Base-by-base conservation (phyloP, 2,329 filamentous ascomycete genomes). In the Penicillium freii region DNA sequence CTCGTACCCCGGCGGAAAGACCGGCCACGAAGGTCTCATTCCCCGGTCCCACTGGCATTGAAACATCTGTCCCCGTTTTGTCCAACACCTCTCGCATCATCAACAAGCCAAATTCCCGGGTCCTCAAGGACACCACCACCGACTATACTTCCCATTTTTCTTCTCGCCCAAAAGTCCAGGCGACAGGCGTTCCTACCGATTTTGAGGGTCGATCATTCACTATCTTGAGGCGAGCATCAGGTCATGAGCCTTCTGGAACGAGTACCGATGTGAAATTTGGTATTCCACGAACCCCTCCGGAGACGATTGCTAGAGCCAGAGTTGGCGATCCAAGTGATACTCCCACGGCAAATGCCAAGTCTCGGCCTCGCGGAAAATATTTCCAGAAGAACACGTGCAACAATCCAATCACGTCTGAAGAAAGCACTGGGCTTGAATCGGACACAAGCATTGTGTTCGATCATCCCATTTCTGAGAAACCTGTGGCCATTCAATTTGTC, bases 401-500 rank as follows among this genome's bases (percentile, higher is more conserved):
- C n/a, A 66, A 69, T n/a, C 47, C 52, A 21, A 57, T 42, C 21
- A 55, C 64, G 15, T 69, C 68, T 0, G 71, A 73, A 42, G 69
- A 63, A 31, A 69, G 62, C 57, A 58, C 64, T 15, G 66, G 66
- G 34, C 56, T 59, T 21, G 69, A 72, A 11, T 75, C 71, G 2
- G 73, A 74, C 46, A 59, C 64, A 17, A 68, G 63, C 36, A 65
- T 66, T 47, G 53, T 75, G 7, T 74, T 75, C 43, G 73, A 75
- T 47, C 61, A 60, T 31, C 63, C 68, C 7, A 33, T 66, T 8
- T 54, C 57, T 17, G 60, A 55, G 9, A 66, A 64, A 34, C 46
- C 59, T 4, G 54, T 62, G 15, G 53, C 51, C 11, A 43, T 67
- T 6, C 34, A 63, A n/a, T 69, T 72, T 42, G 55, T 70, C 15